Conservation (phyloP, 768 basidiomycete species). For the Tremella mesenterica region DNA sequence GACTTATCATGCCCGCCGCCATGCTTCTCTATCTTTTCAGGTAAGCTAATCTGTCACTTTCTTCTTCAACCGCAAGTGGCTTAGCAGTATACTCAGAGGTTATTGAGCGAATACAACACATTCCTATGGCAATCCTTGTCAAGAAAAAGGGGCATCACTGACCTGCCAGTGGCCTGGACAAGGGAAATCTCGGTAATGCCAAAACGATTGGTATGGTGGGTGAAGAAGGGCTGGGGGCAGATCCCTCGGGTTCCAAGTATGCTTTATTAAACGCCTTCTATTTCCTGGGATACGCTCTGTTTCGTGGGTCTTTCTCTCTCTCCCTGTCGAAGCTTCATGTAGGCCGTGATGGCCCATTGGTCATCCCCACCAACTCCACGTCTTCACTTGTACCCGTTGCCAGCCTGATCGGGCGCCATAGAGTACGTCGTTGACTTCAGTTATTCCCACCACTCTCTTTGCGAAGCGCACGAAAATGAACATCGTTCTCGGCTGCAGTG, state of each 20-base stretch:
- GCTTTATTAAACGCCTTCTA: conserved; percentile 13
- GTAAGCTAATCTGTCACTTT: too few species aligned
- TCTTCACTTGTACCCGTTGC: neutral
- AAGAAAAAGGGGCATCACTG: too few species aligned
- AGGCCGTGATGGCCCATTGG: too few species aligned
- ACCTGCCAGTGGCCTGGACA: neutral
- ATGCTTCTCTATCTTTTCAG: neutral
- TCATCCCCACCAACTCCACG: too few species aligned
- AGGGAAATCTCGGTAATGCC: conserved; percentile 24
- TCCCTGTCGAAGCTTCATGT: too few species aligned
- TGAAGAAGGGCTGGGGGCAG: conserved; percentile 10
- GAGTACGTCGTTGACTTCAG: neutral
- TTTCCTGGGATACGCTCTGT: conserved; percentile 15
- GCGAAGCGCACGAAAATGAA: conserved; percentile 13
- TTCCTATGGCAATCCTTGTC: neutral
- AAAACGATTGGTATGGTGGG: conserved; percentile 16
- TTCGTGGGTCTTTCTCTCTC: conserved; percentile 12
- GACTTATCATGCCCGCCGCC: neutral
- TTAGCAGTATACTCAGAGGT: too few species aligned
- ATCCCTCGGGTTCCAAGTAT: conserved; percentile 13
- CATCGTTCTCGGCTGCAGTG: conserved; percentile 5
- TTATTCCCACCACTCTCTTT: conserved; percentile 12
- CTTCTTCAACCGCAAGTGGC: too few species aligned
- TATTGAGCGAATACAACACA: neutral
- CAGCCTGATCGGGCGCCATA: neutral